A percentile compares a stretch with the other conserved stretches of the same genome.
phyloP scores from a whole-genome alignment of 345 rosid species.

The Rhodamnia argentea region DNA sequence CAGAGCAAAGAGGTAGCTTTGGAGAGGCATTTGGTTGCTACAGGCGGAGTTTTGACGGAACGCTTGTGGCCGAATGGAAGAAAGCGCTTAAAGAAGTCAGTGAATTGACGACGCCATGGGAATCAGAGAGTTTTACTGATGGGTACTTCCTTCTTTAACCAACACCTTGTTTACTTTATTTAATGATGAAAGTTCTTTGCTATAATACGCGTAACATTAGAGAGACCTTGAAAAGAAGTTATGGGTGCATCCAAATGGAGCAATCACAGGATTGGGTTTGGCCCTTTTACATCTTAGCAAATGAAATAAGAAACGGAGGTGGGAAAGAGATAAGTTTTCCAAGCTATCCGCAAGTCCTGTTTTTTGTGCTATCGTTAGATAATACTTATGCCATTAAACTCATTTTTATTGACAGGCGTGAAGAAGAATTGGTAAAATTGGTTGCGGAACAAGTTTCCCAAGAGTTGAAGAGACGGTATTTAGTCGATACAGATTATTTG shows the following conservation, averaged over 20 bases:
- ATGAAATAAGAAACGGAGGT: neutral
- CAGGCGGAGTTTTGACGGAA: fast-evolving
- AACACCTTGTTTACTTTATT: neutral
- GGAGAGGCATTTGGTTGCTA: neutral
- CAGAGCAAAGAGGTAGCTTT: neutral
- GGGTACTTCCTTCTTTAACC: neutral
- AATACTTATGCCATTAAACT: neutral
- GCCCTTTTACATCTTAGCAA: neutral
- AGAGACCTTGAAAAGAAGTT: too few species aligned
- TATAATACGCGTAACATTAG: neutral
- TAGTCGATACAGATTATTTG: too few species aligned
- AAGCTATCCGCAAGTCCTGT: neutral
- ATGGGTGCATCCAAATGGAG: neutral
- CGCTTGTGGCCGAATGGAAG: neutral
- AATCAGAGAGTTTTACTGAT: neutral
- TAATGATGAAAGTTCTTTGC: too few species aligned
- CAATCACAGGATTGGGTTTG: neutral
- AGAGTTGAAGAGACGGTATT: neutral
- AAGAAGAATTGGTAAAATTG: neutral
- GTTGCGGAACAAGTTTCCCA: too few species aligned
- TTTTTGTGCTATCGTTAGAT: neutral
- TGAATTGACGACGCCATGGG: neutral
- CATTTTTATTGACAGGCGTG: neutral
- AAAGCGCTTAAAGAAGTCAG: neutral
- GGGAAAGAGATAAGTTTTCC: neutral